Conservation (phyloP, 495 filamentous ascomycete genomes). For the Ramalina peruviana region DNA sequence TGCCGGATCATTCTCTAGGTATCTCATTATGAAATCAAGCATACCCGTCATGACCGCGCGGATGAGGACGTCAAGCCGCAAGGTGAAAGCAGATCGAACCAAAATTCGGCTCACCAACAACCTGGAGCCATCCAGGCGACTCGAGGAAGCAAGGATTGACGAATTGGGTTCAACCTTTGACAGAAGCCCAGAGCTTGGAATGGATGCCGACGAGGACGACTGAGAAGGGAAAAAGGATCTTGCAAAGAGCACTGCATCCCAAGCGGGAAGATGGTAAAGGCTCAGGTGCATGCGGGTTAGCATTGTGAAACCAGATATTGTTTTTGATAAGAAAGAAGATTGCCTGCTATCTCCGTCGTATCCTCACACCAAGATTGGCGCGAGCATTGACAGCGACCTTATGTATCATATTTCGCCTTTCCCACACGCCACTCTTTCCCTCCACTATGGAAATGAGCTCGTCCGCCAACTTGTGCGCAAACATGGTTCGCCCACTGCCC, state of each 20-base stretch:
- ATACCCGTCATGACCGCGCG: constrained; percentile 93
- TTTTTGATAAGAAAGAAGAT: not conserved
- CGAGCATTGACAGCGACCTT: constrained; percentile 57
- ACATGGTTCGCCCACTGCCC: constrained; percentile 41
- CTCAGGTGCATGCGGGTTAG: not conserved
- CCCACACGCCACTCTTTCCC: constrained; percentile 73
- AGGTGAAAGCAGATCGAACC: constrained; percentile 50
- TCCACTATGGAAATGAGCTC: constrained; percentile 82
- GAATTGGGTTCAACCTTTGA: not conserved
- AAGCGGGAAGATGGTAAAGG: no score
- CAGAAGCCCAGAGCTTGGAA: not conserved
- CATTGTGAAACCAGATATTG: not conserved
- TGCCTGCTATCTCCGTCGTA: not conserved
- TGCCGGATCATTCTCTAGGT: constrained; percentile 91
- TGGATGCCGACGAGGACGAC: no score
- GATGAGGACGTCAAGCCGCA: constrained; percentile 55
- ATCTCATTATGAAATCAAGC: constrained; percentile 86
- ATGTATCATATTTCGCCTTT: constrained; percentile 55
- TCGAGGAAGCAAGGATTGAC: not conserved
- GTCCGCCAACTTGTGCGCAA: constrained; percentile 70
- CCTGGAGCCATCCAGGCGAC: constrained; percentile 29
- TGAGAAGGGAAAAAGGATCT: no score
- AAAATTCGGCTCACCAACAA: constrained; percentile 59
- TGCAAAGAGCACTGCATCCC: not conserved
- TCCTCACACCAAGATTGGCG: constrained; percentile 38